These are phyloP conservation scores for Zygoascus hellenicus DNA, from an alignment of 1,139 yeast species.

Conservation along the genomic window DNA sequence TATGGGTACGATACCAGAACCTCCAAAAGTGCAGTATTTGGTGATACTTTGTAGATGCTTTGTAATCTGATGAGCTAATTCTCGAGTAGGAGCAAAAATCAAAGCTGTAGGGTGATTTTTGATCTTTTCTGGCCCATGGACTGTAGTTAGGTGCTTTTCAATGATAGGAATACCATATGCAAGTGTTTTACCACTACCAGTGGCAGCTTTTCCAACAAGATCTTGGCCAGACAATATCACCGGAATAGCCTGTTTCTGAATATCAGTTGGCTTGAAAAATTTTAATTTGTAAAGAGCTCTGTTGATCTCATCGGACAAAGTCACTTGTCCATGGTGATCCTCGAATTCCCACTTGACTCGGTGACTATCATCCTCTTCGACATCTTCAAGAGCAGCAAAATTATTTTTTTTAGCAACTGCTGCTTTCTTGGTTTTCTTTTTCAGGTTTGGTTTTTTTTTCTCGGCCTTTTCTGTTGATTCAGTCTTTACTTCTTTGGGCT, in stretches of 20 bases:
- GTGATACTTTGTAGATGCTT: conserved; percentile 65
- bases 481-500: conserved; percentile 18
- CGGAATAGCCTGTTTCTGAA: conserved; percentile 77
- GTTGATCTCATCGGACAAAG: conserved; percentile 49
- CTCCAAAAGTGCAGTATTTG: conserved; percentile 47
- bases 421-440: conserved; percentile 22
- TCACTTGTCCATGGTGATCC: conserved; percentile 10
- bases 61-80: conserved; percentile 89
- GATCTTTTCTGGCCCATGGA: conserved; percentile 21
- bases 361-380: conserved; percentile 17
- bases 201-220: conserved; percentile 91
- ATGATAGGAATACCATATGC: conserved; percentile 95
- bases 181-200: conserved; percentile 96
- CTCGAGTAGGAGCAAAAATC: conserved; percentile 92
- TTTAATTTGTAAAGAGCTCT: conserved; percentile 55
- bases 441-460: conserved; percentile 7
- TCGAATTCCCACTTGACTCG: conserved; percentile 29
- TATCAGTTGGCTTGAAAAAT: conserved; percentile 71
- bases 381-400: conserved; percentile 16
- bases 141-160: conserved; percentile 42
- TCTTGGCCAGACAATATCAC: conserved; percentile 66
- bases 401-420: conserved; percentile 25
- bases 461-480: conserved; percentile 8
- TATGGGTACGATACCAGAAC: conserved; percentile 61
- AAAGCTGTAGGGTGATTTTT: conserved; percentile 58